A percentile compares a stretch with the other conserved stretches of the same genome.
Conservation (phyloP, 768 basidiomycete species). For the Favolaschia claudopus region DNA sequence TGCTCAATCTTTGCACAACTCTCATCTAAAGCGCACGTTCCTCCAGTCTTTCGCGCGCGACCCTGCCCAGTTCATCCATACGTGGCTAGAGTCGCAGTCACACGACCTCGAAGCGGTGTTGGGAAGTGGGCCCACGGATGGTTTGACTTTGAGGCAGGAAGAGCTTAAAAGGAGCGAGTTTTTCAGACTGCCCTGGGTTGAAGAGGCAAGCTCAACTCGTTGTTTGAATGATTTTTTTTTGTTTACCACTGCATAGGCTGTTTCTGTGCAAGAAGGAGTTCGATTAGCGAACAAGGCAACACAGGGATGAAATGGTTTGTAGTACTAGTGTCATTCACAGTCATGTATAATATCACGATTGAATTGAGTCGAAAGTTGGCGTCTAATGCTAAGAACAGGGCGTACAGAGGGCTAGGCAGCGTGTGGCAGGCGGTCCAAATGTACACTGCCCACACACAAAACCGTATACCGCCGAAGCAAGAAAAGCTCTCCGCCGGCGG, state of each 20-base stretch:
- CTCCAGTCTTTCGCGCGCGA: slow-evolving; percentile 81
- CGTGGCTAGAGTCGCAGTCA: slow-evolving; percentile 92
- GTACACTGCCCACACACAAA: too few relatives aligned
- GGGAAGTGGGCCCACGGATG: slow-evolving; percentile 86
- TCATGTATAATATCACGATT: background rate
- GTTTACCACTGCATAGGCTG: background rate
- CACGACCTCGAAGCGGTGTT: slow-evolving; percentile 88
- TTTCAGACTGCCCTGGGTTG: slow-evolving; percentile 93
- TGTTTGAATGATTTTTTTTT: background rate
- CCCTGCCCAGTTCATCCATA: slow-evolving; percentile 84
- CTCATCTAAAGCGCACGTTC: slow-evolving; percentile 88
- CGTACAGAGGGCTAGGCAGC: too few relatives aligned
- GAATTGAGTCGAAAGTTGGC: background rate
- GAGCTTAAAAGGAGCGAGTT: slow-evolving; percentile 90
- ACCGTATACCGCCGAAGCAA: too few relatives aligned
- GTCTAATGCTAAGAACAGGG: too few relatives aligned
- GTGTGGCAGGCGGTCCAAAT: too few relatives aligned
- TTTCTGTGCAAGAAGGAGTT: slow-evolving; percentile 19
- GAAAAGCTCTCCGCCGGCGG: too few relatives aligned
- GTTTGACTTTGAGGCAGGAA: slow-evolving; percentile 82
- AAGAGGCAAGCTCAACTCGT: slow-evolving; percentile 53
- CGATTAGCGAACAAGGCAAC: slow-evolving; percentile 19
- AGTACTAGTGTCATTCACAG: background rate
- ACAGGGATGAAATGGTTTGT: background rate
- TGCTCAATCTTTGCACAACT: slow-evolving; percentile 86